phyloP scores from a whole-genome alignment of 2,329 filamentous ascomycete species.

The Cladosporium cucumerinum region DNA sequence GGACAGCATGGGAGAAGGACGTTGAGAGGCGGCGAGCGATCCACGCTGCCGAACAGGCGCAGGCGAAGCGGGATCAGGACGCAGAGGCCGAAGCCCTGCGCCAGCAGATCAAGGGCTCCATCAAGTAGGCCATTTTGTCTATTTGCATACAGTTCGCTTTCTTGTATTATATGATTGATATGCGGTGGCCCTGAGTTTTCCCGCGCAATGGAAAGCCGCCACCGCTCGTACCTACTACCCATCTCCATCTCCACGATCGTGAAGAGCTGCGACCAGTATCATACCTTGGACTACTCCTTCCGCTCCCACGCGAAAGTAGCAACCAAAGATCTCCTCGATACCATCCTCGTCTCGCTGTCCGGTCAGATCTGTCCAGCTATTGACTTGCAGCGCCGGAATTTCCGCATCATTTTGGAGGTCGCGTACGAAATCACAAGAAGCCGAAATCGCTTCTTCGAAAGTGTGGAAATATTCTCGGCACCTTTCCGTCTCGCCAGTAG shows the following conservation, averaged over 20 bases:
- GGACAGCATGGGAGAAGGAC: constrained; percentile 37
- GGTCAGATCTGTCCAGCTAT: neutral
- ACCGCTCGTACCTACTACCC: neutral
- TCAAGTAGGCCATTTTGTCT: constrained; percentile 20
- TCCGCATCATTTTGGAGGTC: neutral
- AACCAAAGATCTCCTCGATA: neutral
- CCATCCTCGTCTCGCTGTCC: neutral
- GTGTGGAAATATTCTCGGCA: neutral
- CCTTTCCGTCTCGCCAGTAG: neutral
- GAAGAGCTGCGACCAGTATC: neutral
- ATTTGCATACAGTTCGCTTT: neutral
- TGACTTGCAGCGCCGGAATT: neutral
- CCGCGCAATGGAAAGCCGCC: neutral
- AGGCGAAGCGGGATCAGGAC: constrained; percentile 30
- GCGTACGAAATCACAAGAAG: neutral
- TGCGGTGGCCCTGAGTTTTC: neutral
- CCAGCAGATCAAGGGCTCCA: constrained; percentile 34
- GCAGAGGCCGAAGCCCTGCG: constrained; percentile 30
- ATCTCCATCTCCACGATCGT: neutral
- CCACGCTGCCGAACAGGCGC: constrained; percentile 28
- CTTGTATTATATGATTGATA: constrained; percentile 6
- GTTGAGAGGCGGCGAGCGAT: constrained; percentile 25
- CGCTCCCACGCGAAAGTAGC: neutral
- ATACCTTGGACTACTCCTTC: neutral
- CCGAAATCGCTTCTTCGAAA: neutral